phyloP scores from a whole-genome alignment of 352 stramenopile species.

The Phytophthora meadii region DNA sequence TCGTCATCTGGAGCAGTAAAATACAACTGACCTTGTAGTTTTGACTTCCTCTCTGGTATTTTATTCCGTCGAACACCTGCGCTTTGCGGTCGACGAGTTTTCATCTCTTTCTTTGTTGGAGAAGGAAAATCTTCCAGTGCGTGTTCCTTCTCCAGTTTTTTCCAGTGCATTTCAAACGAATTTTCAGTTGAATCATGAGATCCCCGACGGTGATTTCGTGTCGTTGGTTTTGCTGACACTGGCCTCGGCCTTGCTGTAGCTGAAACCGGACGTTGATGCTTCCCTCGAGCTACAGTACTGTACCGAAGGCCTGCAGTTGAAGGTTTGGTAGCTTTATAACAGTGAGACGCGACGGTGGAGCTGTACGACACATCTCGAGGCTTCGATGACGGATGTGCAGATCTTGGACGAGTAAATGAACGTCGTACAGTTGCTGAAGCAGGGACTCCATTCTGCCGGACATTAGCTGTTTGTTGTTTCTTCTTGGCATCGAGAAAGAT shows the following conservation, averaged over 20 bases:
- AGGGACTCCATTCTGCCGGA: constrained; percentile 30
- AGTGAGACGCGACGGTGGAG: constrained; percentile 64
- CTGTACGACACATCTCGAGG: constrained; percentile 60
- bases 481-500: constrained; percentile 77
- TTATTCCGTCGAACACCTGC: constrained; percentile 27
- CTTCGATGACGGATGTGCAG: constrained; percentile 41
- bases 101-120: constrained; percentile 10
- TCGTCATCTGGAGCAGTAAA: constrained; percentile 36
- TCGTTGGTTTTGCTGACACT: constrained; percentile 38
- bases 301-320: constrained; percentile 51
- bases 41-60: constrained; percentile 12
- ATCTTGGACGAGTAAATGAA: constrained; percentile 38
- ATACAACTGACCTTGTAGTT: constrained; percentile 27
- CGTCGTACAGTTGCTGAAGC: constrained; percentile 8
- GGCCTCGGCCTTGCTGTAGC: constrained; percentile 35
- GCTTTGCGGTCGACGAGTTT: constrained; percentile 48
- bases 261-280: constrained; percentile 24
- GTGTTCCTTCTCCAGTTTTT: constrained; percentile 46
- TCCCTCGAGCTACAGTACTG: constrained; percentile 15
- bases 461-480: constrained; percentile 48
- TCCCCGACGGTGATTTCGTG: not conserved
- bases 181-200: constrained; percentile 14
- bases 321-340: constrained; percentile 63
- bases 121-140: constrained; percentile 23
- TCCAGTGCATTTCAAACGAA: constrained; percentile 52